Base-by-base conservation (phyloP, 331 rosid species). In the Malus hybrid region DNA sequence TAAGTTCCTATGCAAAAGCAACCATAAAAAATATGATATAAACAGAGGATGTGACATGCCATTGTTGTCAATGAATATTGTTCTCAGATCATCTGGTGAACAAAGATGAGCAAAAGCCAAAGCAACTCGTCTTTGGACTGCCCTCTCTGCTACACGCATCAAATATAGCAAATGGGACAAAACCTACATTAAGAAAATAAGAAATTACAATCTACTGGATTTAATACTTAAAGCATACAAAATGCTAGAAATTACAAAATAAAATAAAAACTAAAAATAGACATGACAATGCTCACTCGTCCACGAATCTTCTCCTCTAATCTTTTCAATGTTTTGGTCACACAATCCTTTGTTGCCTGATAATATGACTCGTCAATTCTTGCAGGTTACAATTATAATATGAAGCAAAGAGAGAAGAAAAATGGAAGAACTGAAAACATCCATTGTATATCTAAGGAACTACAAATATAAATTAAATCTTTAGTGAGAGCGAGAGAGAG, bases 271-370 rank as follows among this genome's bases (percentile, higher is more conserved):
- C 59, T 63, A 24, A 6, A 50, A 6, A 48, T 34, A 80, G 61
- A 57, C 22, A 61, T 61, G 74, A 71, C 11, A 63, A 39, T 69
- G 78, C 97, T 89, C 85, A 95, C 99, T 68, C 93, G 88, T 72
- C 90, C 93, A 79, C 83, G 96, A 81, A 92, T 95, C 87, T 95
- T 95, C 89, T 95, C 98, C 87, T 92, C 99, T 81, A 95, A 84
- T 87, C 99, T 90, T 85, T 95, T 95, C 82, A 95, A 83, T 28
- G 99, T 95, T 90, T 95, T 95, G 69, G 99, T 93, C 56, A 92
- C 97, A 82, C 99, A 95, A 87, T 95, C 99, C 83, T 95, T 95
- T 46, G 99, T 95, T 36, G 99, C 97, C 99, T 95, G 85, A 76
- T 84, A 80, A 73, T 14, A 64, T n/a, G 20, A 65, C 63, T 73